phyloP scores from a whole-genome alignment of 2,329 filamentous ascomycete species.

The Ceratocystis variospora region DNA sequence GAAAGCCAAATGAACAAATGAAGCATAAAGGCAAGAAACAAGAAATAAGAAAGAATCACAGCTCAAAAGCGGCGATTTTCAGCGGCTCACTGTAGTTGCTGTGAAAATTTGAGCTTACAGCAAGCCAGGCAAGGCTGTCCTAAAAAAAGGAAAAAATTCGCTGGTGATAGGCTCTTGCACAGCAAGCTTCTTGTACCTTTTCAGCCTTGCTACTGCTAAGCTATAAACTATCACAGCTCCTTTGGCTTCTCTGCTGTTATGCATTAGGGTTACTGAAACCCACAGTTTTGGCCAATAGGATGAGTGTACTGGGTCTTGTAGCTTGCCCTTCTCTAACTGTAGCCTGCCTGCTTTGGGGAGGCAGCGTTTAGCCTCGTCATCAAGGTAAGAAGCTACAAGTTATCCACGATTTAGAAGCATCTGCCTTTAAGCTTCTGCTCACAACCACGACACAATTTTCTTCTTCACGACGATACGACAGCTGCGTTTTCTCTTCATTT shows the following conservation, averaged over 20 bases:
- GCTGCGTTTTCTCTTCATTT: not conserved
- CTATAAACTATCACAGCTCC: too few relatives aligned
- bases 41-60: not conserved
- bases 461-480: not conserved
- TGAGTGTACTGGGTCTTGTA: not conserved
- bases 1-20: not conserved
- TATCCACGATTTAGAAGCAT: not conserved
- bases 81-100: not conserved
- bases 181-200: not conserved
- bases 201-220: not conserved
- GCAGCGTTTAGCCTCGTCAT: constrained; percentile 45
- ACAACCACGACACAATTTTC: constrained; percentile 20
- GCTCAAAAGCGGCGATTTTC: not conserved
- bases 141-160: not conserved
- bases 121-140: not conserved
- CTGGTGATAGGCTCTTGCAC: not conserved
- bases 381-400: constrained; percentile 26
- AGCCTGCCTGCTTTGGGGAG: constrained; percentile 25
- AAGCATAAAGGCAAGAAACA: not conserved
- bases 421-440: constrained; percentile 7
- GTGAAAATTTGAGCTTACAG: not conserved
- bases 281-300: not conserved
- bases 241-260: too few relatives aligned
- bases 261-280: not conserved
- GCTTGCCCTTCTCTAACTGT: constrained; percentile 1